phyloP scores from a whole-genome alignment of 2,329 filamentous ascomycete genomes.

The Leptographium procerum region DNA sequence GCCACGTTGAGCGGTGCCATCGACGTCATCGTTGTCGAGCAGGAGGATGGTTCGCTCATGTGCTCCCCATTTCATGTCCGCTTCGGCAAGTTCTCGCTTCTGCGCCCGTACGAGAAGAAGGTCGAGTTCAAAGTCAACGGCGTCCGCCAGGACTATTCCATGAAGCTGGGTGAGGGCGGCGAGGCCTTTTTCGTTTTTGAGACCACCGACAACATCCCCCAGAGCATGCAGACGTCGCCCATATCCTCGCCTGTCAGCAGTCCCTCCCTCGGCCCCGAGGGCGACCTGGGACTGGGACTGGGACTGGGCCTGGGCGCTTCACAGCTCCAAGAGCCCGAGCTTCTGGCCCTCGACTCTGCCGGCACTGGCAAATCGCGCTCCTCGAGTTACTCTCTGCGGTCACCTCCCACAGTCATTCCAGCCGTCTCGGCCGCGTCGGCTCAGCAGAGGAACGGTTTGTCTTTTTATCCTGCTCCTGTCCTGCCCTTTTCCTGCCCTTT shows the following conservation, averaged over 20 bases:
- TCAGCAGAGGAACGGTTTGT: slow-evolving; percentile 23
- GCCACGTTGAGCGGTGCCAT: slow-evolving; percentile 95
- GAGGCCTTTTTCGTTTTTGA: slow-evolving; percentile 99
- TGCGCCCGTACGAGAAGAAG: slow-evolving; percentile 96
- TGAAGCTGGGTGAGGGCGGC: slow-evolving; percentile 96
- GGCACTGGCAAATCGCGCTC: slow-evolving; percentile 24
- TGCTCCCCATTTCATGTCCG: slow-evolving; percentile 98
- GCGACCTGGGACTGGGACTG: neutral
- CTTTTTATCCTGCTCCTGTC: neutral
- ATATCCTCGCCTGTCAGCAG: slow-evolving; percentile 82
- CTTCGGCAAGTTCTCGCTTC: slow-evolving; percentile 94
- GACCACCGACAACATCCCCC: slow-evolving; percentile 84
- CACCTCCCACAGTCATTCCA: slow-evolving; percentile 26
- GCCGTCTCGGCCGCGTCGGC: slow-evolving; percentile 21
- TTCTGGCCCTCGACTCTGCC: slow-evolving; percentile 50
- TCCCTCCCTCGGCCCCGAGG: slow-evolving; percentile 50
- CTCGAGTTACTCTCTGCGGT: slow-evolving; percentile 25
- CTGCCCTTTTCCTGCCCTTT: neutral
- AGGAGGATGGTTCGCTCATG: slow-evolving; percentile 76
- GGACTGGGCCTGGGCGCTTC: slow-evolving; percentile 4
- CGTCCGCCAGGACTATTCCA: slow-evolving; percentile 81
- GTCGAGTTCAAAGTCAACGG: slow-evolving; percentile 96
- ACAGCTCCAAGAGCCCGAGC: slow-evolving; percentile 55
- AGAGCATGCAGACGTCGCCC: slow-evolving; percentile 86
- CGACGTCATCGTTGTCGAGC: slow-evolving; percentile 96